Percentiles rank a stretch among this genome's conserved stretches.
These are phyloP conservation scores for Cucumis hystrix DNA, from an alignment of 306 rosid species.

Conservation along the genomic window DNA sequence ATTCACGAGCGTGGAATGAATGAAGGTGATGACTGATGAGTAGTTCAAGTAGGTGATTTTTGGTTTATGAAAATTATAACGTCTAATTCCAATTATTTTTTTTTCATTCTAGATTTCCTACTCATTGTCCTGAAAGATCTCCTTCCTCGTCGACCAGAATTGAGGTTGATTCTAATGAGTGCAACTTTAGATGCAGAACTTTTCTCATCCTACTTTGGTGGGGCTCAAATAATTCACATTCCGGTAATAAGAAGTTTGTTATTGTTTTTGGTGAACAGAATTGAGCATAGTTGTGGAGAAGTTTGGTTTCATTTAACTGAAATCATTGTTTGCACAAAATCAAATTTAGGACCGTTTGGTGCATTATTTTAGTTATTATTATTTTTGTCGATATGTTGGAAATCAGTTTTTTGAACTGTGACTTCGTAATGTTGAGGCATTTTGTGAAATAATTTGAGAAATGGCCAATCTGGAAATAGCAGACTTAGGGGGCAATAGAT, in stretches of 20 bases:
- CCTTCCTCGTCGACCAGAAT: slow-evolving; percentile 73
- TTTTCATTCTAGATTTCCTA: slow-evolving; percentile 68
- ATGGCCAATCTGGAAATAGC: not conserved
- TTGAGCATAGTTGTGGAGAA: not conserved
- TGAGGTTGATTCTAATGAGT: slow-evolving; percentile 88
- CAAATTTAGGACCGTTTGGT: not conserved
- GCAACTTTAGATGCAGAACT: slow-evolving; percentile 92
- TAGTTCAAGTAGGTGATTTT: slow-evolving; percentile 13
- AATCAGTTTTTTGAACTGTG: not conserved
- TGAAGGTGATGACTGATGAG: slow-evolving; percentile 57
- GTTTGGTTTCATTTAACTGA: not conserved
- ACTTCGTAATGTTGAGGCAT: not conserved
- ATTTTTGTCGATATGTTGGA: not conserved
- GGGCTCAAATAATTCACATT: slow-evolving; percentile 49
- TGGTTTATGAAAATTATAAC: slow-evolving; percentile 11
- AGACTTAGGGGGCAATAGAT: not conserved
- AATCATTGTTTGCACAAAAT: not conserved
- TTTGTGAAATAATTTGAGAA: not conserved
- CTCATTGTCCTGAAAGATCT: slow-evolving; percentile 91
- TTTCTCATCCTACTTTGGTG: slow-evolving; percentile 64
- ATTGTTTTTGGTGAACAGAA: not conserved
- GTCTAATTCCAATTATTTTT: slow-evolving; percentile 23
- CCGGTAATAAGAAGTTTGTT: slow-evolving; percentile 32
- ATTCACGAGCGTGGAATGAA: slow-evolving; percentile 99
- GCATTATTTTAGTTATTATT: not conserved